Evolutionary conservation across 371 early-diverging fungal species (phyloP).

Genomic region (Apophysomyces sp.): DNA sequence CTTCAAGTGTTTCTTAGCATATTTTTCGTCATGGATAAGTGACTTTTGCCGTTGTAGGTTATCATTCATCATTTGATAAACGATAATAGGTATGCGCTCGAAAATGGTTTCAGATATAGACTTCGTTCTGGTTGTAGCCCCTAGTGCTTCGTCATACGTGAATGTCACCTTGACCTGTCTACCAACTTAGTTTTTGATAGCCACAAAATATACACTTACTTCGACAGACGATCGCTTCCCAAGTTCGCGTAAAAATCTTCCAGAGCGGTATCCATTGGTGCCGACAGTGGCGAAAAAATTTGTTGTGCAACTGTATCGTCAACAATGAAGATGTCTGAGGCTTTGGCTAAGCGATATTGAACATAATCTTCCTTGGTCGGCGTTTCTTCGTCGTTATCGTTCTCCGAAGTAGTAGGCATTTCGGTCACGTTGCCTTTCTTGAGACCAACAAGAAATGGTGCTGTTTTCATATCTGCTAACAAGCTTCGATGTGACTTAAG

Average conservation of each 20-base stretch:
- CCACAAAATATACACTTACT: constrained; percentile 37
- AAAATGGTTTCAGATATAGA: constrained; percentile 68
- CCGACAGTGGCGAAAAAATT: constrained; percentile 74
- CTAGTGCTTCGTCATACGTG: constrained; percentile 47
- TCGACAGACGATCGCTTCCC: constrained; percentile 72
- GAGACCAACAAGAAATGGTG: constrained; percentile 59
- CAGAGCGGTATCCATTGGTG: constrained; percentile 65
- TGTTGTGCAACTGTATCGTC: constrained; percentile 79
- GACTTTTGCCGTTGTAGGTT: constrained; percentile 58
- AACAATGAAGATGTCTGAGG: constrained; percentile 73
- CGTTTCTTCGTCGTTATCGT: background rate
- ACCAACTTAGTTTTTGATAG: background rate
- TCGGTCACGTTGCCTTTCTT: constrained; percentile 24
- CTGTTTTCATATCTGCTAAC: constrained; percentile 57
- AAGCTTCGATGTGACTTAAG: constrained; percentile 50
- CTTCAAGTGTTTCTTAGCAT: constrained; percentile 52
- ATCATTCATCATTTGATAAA: constrained; percentile 66
- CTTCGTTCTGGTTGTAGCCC: constrained; percentile 49
- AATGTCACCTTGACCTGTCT: constrained; percentile 51
- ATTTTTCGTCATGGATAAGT: constrained; percentile 47
- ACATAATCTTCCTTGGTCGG: constrained; percentile 38
- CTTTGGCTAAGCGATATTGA: constrained; percentile 67
- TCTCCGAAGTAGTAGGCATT: background rate
- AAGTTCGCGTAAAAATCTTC: constrained; percentile 68
- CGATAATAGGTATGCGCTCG: constrained; percentile 70